These are phyloP conservation scores for Fonsecaea nubica DNA, from an alignment of 2,329 filamentous ascomycete species.

Conservation along the genomic window DNA sequence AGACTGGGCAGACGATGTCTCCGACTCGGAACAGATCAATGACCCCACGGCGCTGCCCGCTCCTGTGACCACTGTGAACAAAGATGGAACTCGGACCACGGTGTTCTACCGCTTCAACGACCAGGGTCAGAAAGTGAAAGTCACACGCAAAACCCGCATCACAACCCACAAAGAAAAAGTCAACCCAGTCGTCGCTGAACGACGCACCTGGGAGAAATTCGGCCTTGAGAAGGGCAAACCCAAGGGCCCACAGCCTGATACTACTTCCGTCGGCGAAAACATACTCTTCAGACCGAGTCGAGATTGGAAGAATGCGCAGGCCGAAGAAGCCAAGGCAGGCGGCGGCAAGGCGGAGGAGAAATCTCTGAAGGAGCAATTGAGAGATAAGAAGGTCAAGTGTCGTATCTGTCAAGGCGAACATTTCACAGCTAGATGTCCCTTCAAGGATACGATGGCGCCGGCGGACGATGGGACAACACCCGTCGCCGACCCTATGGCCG, in stretches of 20 bases:
- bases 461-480: conserved; percentile 53
- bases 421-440: conserved; percentile 98
- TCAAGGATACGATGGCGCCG: conserved; percentile 98
- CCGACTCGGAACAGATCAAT: conserved; percentile 86
- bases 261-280: conserved; percentile 94
- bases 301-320: conserved; percentile 91
- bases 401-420: conserved; percentile 98
- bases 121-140: conserved; percentile 94
- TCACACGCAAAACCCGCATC: conserved; percentile 91
- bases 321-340: conserved; percentile 65
- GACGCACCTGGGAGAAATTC: conserved; percentile 92
- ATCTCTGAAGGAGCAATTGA: conserved; percentile 72
- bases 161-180: conserved; percentile 91
- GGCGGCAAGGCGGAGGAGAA: conserved; percentile 69
- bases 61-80: conserved; percentile 90
- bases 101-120: conserved; percentile 91
- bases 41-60: conserved; percentile 84
- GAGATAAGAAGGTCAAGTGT: conserved; percentile 99
- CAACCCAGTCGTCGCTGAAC: conserved; percentile 95
- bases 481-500: conserved; percentile 47
- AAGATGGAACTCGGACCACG: conserved; percentile 97
- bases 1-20: conserved; percentile 42
- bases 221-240: conserved; percentile 85
- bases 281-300: conserved; percentile 92
- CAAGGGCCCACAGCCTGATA: conserved; percentile 82